phyloP scores from a whole-genome alignment of 495 filamentous ascomycete species.

The Hypoxylon lenormandii region DNA sequence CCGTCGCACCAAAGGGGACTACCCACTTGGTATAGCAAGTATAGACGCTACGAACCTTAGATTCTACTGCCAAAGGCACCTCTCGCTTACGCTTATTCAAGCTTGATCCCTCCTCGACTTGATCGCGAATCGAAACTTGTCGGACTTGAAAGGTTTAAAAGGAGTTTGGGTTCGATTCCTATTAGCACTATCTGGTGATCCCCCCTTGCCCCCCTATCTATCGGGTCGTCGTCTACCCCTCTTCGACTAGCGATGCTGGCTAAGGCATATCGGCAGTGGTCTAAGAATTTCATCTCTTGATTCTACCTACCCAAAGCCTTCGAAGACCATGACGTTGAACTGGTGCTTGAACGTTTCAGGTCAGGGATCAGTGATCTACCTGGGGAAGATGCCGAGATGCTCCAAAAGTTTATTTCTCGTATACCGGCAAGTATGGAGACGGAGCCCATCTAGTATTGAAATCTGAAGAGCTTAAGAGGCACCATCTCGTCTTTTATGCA shows the following conservation, averaged over 20 bases:
- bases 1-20: constrained; percentile 15
- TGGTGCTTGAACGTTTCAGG: constrained; percentile 16
- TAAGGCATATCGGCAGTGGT: constrained; percentile 8
- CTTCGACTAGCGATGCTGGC: background rate
- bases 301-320: constrained; percentile 1
- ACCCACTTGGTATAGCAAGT: constrained; percentile 34
- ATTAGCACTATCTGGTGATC: no score
- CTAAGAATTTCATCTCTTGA: background rate
- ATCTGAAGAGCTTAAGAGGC: background rate
- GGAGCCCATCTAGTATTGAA: background rate
- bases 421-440: constrained; percentile 11
- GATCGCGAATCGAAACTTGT: constrained; percentile 19
- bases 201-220: no score
- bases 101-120: background rate
- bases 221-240: constrained; percentile 2
- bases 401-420: constrained; percentile 25
- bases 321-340: constrained; percentile 20
- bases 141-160: no score
- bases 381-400: constrained; percentile 22
- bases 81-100: constrained; percentile 6
- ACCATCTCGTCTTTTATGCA: constrained; percentile 9
- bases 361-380: constrained; percentile 31
- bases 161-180: no score
- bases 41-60: constrained; percentile 15
- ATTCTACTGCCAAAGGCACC: constrained; percentile 8